Evolutionary conservation across 1,284 basidiomycete species (phyloP), one percentile per base, ranked within the genome.

Genomic region (Apiotrichum mycotoxinovorans): DNA sequence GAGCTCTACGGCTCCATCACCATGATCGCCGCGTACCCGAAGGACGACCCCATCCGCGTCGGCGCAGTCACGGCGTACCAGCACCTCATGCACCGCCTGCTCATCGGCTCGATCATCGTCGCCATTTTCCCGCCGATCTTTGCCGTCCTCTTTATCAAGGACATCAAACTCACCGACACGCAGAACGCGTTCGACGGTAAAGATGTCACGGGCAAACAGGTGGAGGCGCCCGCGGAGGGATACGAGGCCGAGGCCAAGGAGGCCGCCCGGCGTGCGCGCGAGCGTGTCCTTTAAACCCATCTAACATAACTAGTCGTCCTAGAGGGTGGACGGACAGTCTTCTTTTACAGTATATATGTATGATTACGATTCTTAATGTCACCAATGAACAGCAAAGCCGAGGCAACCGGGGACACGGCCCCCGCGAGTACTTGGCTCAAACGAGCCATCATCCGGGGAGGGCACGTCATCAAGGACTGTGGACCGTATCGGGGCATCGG

Each of bases 1-100:
- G 69, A 74, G 50, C 80, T 85, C 1, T 86, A 81, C 63, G 82
- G 82, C 3, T 80, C 79, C n/a, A 82, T 86, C 65, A 78, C 74
- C 17, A 67, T 71, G 47, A 82, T 81, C 34, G 15, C 34, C 4
- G 18, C 33, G 11, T 80, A 80, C 60, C 79, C 81, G 2, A 75
- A 79, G 18, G 81, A 81, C 30, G 77, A 83, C 61, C 83, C 84
- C 9, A 78, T 83, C 41, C 80, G 85, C 25, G 76, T 82, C 54
- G 85, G 85, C 54, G 84, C 83, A 33, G 84, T 85, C 55, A 59
- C 54, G 12, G 76, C 77, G 14, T 78, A 78, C 63, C 70, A 74
- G 43, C 52, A 60, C 42, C 69, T 74, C 65, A 77, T 76, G 76
- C 71, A 67, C 61, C 62, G 63, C 15, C 66, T 75, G 15, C 71